A percentile compares a stretch with the other conserved stretches of the same genome.
Evolutionary conservation across 2,329 filamentous ascomycete genomes (phyloP).

Genomic region (Ophiostoma pallidulum): DNA sequence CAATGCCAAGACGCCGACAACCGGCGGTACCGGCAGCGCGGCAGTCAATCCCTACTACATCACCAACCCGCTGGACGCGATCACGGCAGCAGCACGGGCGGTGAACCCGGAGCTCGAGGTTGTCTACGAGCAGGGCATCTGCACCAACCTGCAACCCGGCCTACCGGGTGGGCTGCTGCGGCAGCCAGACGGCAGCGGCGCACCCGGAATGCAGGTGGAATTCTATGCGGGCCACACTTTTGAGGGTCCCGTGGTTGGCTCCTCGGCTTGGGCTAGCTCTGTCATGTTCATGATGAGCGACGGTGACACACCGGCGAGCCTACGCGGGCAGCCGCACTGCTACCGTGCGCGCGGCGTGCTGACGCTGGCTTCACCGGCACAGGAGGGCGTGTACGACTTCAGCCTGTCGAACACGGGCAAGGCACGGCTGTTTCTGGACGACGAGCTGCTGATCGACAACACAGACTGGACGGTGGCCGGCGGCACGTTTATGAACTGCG

Average conservation of each 20-base stretch:
- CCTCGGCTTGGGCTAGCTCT: conserved; percentile 16
- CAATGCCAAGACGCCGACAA: conserved; percentile 15
- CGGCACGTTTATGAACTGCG: conserved; percentile 20
- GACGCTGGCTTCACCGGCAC: conserved; percentile 18
- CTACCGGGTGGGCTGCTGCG: conserved; percentile 10
- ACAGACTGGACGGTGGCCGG: conserved; percentile 35
- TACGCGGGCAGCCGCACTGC: conserved; percentile 20
- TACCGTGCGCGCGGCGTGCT: conserved; percentile 22
- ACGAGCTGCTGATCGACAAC: conserved; percentile 35
- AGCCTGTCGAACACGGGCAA: conserved; percentile 18
- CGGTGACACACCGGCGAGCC: conserved; percentile 13
- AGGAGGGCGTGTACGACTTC: conserved; percentile 22
- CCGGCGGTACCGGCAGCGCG: conserved; percentile 19
- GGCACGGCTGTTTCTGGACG: conserved; percentile 23
- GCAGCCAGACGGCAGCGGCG: neutral
- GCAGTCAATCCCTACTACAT: conserved; percentile 17
- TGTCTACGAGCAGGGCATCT: conserved; percentile 10
- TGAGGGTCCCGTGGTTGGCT: conserved; percentile 10
- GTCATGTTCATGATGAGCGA: conserved; percentile 18
- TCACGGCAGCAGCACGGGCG: conserved; percentile 1
- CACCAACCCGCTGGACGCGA: conserved; percentile 12
- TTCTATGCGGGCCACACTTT: conserved; percentile 15
- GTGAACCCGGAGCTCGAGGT: conserved; percentile 10
- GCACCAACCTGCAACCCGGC: conserved; percentile 14
- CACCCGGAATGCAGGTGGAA: conserved; percentile 13